phyloP scores from a whole-genome alignment of 805 yeast species.

The Spathaspora hagerdaliae region DNA sequence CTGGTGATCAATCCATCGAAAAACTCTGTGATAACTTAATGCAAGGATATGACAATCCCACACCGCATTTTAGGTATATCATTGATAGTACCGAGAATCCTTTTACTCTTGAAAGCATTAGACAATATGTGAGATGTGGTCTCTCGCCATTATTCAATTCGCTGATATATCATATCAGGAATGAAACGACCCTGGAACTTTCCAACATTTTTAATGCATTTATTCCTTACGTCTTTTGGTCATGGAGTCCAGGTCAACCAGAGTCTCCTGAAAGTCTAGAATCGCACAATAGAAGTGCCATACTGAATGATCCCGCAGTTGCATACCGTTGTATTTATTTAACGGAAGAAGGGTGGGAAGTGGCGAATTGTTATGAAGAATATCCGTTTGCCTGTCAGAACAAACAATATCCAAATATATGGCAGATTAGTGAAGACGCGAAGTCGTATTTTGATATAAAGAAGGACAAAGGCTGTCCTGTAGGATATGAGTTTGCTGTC shows the following conservation, averaged over 20 bases:
- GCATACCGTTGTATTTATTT: slow-evolving; percentile 42
- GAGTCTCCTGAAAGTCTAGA: background rate
- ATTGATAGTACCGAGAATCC: slow-evolving; percentile 30
- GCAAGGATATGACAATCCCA: background rate
- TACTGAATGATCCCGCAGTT: background rate
- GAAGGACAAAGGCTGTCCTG: slow-evolving; percentile 25
- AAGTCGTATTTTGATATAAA: slow-evolving; percentile 43
- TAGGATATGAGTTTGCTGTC: slow-evolving; percentile 24
- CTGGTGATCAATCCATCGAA: background rate
- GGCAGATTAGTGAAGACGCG: slow-evolving; percentile 36
- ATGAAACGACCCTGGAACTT: slow-evolving; percentile 19
- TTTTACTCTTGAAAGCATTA: slow-evolving; percentile 37
- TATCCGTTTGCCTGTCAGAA: slow-evolving; percentile 56
- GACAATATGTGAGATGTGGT: slow-evolving; percentile 50
- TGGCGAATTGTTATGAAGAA: slow-evolving; percentile 60
- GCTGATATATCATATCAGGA: slow-evolving; percentile 6
- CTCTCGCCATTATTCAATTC: slow-evolving; percentile 58
- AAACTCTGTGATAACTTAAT: slow-evolving; percentile 3
- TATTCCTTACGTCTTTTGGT: slow-evolving; percentile 51
- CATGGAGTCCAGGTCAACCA: slow-evolving; percentile 51
- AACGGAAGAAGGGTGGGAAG: slow-evolving; percentile 51
- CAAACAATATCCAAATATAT: slow-evolving; percentile 31
- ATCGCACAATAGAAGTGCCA: background rate
- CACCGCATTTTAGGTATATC: slow-evolving; percentile 23
- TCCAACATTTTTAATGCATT: slow-evolving; percentile 21